Base-by-base conservation (phyloP, 2,329 filamentous ascomycete genomes). In the Diaporthe caulivora region DNA sequence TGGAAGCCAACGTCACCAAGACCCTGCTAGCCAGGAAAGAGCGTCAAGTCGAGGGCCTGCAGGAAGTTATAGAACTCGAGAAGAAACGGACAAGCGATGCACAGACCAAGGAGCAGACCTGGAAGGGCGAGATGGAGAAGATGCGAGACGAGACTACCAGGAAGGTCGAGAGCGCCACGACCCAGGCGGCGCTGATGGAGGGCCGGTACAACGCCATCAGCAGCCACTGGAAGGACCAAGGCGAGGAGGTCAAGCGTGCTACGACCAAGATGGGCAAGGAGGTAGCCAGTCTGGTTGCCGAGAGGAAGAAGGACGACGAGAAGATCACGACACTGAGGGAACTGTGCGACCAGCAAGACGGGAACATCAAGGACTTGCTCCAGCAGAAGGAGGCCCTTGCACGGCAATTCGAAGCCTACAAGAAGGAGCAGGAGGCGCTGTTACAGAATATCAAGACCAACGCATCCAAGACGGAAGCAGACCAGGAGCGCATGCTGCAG, bases 1-100 rank as follows among this genome's bases (percentile, higher is more conserved):
- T 94, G 69, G 91, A 94, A 77, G 91, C 91, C 72, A 91, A 89
- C 78, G 91, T 94, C 71, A 94, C 93, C 77, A 92, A 92, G 80
- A 90, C 91, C 18, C 84, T 94, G 10, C 86, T 95, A 37, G 89
- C 91, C 72, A 87, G 93, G 72, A 93, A 94, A 79, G 93, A 95
- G 79, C 89, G 93, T 17, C 93, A 94, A 80, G 89, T 95, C 54
- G 92, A 93, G 76, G 90, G 91, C 57, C 81, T 95, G 74, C 91
- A 92, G 77, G 86, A 87, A 11, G 86, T 90, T 24, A 85, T 95
- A 37, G 91, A 93, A 53, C 81, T 86, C 2, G 93, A 95, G 82
- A 88, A 89, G 80, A 87, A 88, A 77, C 88, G 91, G 76, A 86
- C 92, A 3, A 83, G 86, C 29, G 86, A 87, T 26, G 92, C 92